Evolutionary conservation across 495 filamentous ascomycete species (phyloP).

Genomic region (Xylaria acuta): DNA sequence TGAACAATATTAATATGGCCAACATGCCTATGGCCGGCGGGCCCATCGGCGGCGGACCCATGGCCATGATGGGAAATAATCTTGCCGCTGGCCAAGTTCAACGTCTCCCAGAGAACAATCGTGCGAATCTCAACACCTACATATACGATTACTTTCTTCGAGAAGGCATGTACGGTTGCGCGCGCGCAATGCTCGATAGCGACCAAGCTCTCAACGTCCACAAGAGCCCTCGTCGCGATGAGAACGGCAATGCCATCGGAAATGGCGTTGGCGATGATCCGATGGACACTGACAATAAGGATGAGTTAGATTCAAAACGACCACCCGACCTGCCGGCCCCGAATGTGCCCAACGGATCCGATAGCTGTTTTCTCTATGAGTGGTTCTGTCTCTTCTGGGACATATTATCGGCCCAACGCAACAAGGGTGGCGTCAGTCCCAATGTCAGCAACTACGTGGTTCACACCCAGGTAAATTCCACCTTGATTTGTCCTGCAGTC

Average conservation of each 20-base stretch:
- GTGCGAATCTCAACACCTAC: conserved; percentile 79
- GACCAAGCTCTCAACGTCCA: conserved; percentile 62
- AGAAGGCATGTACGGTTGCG: conserved; percentile 79
- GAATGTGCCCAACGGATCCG: conserved; percentile 64
- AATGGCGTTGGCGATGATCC: conserved; percentile 81
- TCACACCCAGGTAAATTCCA: conserved; percentile 75
- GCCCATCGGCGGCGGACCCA: conserved; percentile 62
- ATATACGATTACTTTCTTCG: conserved; percentile 97
- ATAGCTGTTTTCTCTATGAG: conserved; percentile 84
- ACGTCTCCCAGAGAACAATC: conserved; percentile 46
- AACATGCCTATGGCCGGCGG: conserved; percentile 69
- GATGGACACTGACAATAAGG: conserved; percentile 85
- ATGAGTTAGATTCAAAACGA: conserved; percentile 71
- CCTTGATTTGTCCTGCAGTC: not conserved
- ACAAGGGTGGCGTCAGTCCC: conserved; percentile 57
- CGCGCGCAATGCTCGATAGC: conserved; percentile 72
- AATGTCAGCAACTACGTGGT: conserved; percentile 72
- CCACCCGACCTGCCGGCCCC: conserved; percentile 82
- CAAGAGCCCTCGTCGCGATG: conserved; percentile 65
- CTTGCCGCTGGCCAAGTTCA: conserved; percentile 47
- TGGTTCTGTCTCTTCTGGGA: conserved; percentile 99
- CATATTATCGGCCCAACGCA: conserved; percentile 79
- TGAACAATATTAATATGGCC: conserved; percentile 77
- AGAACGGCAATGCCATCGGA: conserved; percentile 60
- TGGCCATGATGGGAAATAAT: conserved; percentile 77